Evolutionary conservation across 2,329 filamentous ascomycete genomes (phyloP).

Genomic region (Mariannaea sp.): DNA sequence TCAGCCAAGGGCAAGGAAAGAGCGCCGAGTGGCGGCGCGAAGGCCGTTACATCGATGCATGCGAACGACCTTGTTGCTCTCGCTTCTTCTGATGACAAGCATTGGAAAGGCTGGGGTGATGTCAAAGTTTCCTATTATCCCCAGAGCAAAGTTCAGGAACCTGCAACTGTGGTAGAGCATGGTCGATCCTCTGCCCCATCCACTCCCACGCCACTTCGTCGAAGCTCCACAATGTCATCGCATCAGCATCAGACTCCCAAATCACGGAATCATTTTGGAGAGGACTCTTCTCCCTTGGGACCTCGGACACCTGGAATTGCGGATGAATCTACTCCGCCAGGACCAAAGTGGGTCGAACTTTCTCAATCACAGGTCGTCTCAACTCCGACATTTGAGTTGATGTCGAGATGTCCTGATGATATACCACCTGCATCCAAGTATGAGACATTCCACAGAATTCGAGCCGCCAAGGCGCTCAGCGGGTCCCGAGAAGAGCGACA

Average conservation of each 20-base stretch:
- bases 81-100: slow-evolving; percentile 61
- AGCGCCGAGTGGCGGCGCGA: slow-evolving; percentile 45
- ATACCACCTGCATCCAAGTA: slow-evolving; percentile 77
- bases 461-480: slow-evolving; percentile 80
- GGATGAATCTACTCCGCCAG: slow-evolving; percentile 44
- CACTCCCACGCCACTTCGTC: slow-evolving; percentile 77
- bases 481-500: slow-evolving; percentile 69
- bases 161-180: slow-evolving; percentile 31
- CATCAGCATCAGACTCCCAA: slow-evolving; percentile 51
- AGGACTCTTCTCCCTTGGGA: slow-evolving; percentile 57
- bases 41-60: slow-evolving; percentile 64
- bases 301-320: slow-evolving; percentile 48
- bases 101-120: slow-evolving; percentile 80
- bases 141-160: slow-evolving; percentile 38
- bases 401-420: slow-evolving; percentile 61
- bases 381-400: slow-evolving; percentile 59
- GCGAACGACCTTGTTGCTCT: slow-evolving; percentile 85
- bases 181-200: slow-evolving; percentile 57
- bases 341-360: slow-evolving; percentile 68
- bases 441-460: slow-evolving; percentile 81
- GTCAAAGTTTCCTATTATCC: slow-evolving; percentile 83
- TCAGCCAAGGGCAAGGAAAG: slow-evolving; percentile 80
- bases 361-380: slow-evolving; percentile 59
- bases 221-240: slow-evolving; percentile 62
- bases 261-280: slow-evolving; percentile 38